Conservation (phyloP, 2,329 filamentous ascomycete species). For the Cladophialophora carrionii region DNA sequence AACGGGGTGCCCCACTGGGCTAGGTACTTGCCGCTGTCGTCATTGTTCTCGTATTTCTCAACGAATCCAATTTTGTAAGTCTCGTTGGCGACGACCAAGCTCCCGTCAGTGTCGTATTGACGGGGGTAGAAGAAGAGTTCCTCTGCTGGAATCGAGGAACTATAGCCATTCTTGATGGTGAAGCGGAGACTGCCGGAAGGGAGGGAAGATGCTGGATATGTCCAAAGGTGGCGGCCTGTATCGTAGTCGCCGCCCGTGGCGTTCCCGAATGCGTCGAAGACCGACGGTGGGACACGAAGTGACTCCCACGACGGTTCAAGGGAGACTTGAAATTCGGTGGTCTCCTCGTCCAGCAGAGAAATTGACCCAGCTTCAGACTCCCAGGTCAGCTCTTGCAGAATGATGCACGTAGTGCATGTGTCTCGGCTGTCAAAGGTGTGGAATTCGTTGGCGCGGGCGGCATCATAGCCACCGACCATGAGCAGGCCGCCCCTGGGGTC, state of each 20-base stretch:
- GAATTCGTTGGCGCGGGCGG: slow-evolving; percentile 23
- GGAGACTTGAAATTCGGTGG: slow-evolving; percentile 14
- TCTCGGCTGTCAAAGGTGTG: slow-evolving; percentile 2
- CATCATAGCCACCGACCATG: slow-evolving; percentile 31
- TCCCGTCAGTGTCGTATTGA: neutral
- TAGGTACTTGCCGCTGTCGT: neutral
- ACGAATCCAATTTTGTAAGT: slow-evolving; percentile 8
- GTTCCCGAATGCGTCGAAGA: neutral
- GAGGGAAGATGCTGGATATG: neutral
- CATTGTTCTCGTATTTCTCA: slow-evolving; percentile 4
- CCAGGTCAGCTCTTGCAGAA: slow-evolving; percentile 22
- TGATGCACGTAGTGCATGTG: slow-evolving; percentile 21
- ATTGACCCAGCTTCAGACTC: slow-evolving; percentile 9
- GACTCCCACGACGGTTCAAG: slow-evolving; percentile 14
- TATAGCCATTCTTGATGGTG: slow-evolving; percentile 17
- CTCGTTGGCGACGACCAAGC: slow-evolving; percentile 12
- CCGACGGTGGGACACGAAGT: neutral
- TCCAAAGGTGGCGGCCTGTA: neutral
- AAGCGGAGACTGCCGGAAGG: slow-evolving; percentile 12
- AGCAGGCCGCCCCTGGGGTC: slow-evolving; percentile 17
- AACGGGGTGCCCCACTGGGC: slow-evolving; percentile 29
- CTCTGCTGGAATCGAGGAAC: slow-evolving; percentile 5
- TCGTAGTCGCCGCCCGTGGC: slow-evolving; percentile 1
- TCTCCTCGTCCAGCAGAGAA: slow-evolving; percentile 5
- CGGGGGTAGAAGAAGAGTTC: slow-evolving; percentile 10